A percentile compares a stretch with the other conserved stretches of the same genome.
Evolutionary conservation across 2,329 filamentous ascomycete species (phyloP).

Genomic region (Ophiognomonia clavigignenti-juglandacearum): DNA sequence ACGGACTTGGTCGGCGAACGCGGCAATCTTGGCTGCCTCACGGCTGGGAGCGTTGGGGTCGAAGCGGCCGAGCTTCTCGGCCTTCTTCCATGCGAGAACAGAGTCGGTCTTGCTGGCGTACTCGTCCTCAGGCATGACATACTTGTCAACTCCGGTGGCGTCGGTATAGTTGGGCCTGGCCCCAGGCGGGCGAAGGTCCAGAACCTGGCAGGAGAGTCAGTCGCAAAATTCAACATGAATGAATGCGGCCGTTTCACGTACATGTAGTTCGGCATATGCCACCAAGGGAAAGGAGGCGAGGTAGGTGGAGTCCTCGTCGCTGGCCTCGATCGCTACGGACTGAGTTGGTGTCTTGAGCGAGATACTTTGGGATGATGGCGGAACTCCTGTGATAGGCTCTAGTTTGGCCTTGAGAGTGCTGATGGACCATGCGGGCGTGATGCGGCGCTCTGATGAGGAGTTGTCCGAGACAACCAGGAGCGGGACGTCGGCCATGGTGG

Average conservation of each 20-base stretch:
- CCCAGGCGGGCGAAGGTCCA: slow-evolving; percentile 71
- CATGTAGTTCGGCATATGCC: slow-evolving; percentile 74
- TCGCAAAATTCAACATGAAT: background rate
- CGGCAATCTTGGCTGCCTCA: slow-evolving; percentile 66
- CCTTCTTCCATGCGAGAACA: slow-evolving; percentile 91
- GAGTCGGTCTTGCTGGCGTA: slow-evolving; percentile 85
- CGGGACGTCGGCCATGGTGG: slow-evolving; percentile 65
- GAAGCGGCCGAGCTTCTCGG: slow-evolving; percentile 93
- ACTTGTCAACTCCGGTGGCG: slow-evolving; percentile 79
- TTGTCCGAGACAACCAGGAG: slow-evolving; percentile 72
- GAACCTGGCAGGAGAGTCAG: slow-evolving; percentile 52
- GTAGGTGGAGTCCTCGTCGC: slow-evolving; percentile 66
- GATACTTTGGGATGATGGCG: slow-evolving; percentile 72
- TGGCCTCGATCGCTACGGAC: slow-evolving; percentile 60
- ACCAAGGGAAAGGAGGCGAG: slow-evolving; percentile 63
- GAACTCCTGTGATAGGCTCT: slow-evolving; percentile 88
- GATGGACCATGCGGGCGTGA: slow-evolving; percentile 90
- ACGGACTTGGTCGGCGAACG: slow-evolving; percentile 64
- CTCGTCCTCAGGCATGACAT: slow-evolving; percentile 76
- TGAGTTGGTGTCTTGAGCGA: slow-evolving; percentile 61
- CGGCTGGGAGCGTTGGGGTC: slow-evolving; percentile 75
- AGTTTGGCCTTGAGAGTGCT: slow-evolving; percentile 79
- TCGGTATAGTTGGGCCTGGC: slow-evolving; percentile 78
- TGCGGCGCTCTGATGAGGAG: slow-evolving; percentile 78
- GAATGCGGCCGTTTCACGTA: slow-evolving; percentile 45